Percentiles rank a stretch among this genome's conserved stretches.
These are phyloP conservation scores for Coemansia nantahalensis DNA, from an alignment of 192 early-diverging fungal genomes.

Conservation along the genomic window DNA sequence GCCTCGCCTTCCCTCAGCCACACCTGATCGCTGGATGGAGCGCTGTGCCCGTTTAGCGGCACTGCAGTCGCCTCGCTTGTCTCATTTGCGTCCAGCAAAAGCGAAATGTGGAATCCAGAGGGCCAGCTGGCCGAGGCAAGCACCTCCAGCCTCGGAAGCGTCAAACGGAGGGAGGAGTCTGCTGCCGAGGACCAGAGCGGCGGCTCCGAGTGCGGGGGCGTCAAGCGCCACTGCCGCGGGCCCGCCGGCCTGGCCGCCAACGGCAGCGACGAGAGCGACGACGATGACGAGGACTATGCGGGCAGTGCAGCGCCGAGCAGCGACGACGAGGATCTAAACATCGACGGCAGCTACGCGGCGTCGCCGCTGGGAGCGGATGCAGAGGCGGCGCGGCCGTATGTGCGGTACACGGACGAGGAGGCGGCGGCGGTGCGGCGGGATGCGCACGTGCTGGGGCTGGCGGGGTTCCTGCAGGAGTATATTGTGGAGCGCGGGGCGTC, in stretches of 20 bases:
- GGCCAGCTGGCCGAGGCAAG: no score
- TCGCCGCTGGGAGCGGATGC: constrained; percentile 17
- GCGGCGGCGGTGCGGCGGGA: constrained; percentile 36
- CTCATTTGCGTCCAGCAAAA: no score
- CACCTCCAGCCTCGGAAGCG: constrained; percentile 17
- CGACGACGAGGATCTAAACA: constrained; percentile 28
- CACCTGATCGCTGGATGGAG: no score
- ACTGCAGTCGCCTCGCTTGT: no score
- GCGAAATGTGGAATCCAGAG: no score
- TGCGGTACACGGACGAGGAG: constrained; percentile 27
- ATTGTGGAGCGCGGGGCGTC: constrained; percentile 48
- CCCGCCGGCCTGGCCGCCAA: neutral
- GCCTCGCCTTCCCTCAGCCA: no score
- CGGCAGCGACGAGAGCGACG: neutral
- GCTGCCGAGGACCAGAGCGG: constrained; percentile 1
- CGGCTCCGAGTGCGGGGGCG: neutral
- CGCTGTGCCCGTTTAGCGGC: no score
- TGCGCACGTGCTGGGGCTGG: constrained; percentile 30
- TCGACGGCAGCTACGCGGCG: constrained; percentile 46
- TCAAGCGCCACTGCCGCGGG: constrained; percentile 27
- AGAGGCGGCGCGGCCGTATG: constrained; percentile 3
- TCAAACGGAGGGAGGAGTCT: constrained; percentile 20
- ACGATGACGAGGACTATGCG: constrained; percentile 4
- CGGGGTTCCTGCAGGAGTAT: constrained; percentile 65
- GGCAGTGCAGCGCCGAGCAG: constrained; percentile 1